Evolutionary conservation across 306 rosid species (phyloP).

Genomic region (Sophora flavescens): DNA sequence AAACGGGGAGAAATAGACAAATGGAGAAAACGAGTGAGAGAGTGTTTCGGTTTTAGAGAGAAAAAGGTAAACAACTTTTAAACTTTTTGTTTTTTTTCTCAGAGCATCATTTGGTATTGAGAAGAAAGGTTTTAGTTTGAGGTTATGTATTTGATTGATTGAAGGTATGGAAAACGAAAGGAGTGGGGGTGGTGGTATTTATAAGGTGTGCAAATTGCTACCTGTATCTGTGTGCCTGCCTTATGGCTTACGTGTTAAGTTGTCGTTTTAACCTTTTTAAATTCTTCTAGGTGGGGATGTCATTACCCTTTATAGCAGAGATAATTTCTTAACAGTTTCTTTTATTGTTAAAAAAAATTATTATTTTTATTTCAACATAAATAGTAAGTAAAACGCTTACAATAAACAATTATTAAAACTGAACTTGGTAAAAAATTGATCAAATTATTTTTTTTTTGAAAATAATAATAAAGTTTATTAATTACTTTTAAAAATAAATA

Average conservation of each 20-base stretch:
- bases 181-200: not conserved
- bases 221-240: not conserved
- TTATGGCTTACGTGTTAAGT: not conserved
- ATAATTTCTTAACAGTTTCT: no score
- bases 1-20: no score
- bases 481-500: no score
- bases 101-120: conserved; percentile 8
- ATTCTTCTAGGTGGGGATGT: not conserved
- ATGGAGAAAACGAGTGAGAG: no score
- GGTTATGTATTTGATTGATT: not conserved
- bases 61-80: conserved; percentile 10
- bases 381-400: no score
- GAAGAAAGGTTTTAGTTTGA: conserved; percentile 5
- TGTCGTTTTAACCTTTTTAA: not conserved
- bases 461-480: no score
- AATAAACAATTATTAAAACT: no score
- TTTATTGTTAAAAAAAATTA: no score
- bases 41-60: not conserved
- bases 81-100: not conserved
- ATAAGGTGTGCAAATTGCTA: not conserved
- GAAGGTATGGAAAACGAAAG: conserved; percentile 17
- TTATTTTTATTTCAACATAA: no score
- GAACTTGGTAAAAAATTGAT: no score
- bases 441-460: no score
- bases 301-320: not conserved